Evolutionary conservation across 78 protist species (phyloP).

Genomic region (Anaeramoeba ignava): DNA sequence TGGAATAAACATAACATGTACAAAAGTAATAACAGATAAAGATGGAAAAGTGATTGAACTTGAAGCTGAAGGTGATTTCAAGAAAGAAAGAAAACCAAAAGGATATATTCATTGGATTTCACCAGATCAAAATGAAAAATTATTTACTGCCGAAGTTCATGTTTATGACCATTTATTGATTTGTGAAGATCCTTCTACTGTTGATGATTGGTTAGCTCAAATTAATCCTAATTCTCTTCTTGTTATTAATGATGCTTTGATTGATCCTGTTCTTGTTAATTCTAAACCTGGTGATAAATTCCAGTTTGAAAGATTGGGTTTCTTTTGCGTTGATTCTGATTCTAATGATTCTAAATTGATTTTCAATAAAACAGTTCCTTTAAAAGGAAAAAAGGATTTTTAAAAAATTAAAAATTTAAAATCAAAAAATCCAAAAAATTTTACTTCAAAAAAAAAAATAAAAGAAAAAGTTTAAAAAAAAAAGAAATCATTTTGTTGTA

Average conservation of each 20-base stretch:
- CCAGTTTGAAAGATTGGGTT: slow-evolving; percentile 91
- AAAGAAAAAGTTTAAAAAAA: too few species aligned
- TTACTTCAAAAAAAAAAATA: too few species aligned
- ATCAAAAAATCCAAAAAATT: too few species aligned
- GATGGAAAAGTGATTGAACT: slow-evolving; percentile 39
- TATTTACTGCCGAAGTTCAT: slow-evolving; percentile 25
- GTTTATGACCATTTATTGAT: slow-evolving; percentile 18
- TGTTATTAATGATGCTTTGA: background rate
- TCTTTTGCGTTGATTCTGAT: slow-evolving; percentile 68
- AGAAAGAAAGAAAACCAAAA: slow-evolving; percentile 30
- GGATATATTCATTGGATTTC: slow-evolving; percentile 82
- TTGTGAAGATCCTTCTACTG: background rate
- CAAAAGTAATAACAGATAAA: slow-evolving; percentile 28
- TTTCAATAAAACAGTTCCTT: slow-evolving; percentile 3
- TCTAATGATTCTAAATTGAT: background rate
- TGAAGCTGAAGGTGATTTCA: slow-evolving; percentile 29
- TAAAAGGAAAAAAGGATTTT: too few species aligned
- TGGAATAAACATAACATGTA: slow-evolving; percentile 42
- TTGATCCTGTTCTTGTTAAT: slow-evolving; percentile 6
- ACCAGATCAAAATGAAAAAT: background rate
- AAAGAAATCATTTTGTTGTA: too few species aligned
- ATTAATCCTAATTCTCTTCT: background rate
- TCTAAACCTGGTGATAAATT: slow-evolving; percentile 30
- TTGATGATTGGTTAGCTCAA: background rate
- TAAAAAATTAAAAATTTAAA: too few species aligned